Conservation (phyloP, 2,329 filamentous ascomycete species). For the Ceratocystis diversiconidia region DNA sequence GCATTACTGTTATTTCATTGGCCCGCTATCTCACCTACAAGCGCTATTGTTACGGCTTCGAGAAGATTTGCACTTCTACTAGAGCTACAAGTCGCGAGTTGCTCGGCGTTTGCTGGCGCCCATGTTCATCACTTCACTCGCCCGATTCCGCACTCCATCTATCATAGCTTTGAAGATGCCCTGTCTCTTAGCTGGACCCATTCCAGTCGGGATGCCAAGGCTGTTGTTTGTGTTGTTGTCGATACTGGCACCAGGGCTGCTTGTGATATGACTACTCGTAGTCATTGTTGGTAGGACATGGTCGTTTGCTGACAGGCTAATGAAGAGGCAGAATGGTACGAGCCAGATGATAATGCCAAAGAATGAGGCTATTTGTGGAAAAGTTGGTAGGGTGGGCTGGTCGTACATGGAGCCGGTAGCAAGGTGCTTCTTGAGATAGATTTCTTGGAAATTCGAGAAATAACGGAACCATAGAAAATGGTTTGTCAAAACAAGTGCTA, state of each 20-base stretch:
- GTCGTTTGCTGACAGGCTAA: conserved; percentile 83
- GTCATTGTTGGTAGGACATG: conserved; percentile 91
- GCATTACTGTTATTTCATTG: not conserved
- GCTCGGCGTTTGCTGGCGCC: not conserved
- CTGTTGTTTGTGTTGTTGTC: not conserved
- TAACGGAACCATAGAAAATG: conserved; percentile 94
- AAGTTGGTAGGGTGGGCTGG: conserved; percentile 53
- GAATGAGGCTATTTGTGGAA: conserved; percentile 89
- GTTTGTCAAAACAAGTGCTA: conserved; percentile 70
- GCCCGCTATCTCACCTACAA: not conserved
- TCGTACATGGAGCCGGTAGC: conserved; percentile 45
- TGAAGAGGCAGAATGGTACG: conserved; percentile 87
- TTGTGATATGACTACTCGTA: conserved; percentile 35
- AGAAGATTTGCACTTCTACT: not conserved
- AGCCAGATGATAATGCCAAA: conserved; percentile 96
- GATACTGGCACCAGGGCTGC: conserved; percentile 24
- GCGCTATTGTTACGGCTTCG: no score
- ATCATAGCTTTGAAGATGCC: conserved; percentile 54
- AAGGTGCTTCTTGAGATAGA: conserved; percentile 33
- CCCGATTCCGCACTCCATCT: conserved; percentile 26
- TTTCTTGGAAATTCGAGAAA: conserved; percentile 55
- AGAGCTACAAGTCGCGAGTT: conserved; percentile 7
- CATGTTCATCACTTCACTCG: not conserved
- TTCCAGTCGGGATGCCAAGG: not conserved
- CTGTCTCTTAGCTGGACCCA: conserved; percentile 34